phyloP scores from a whole-genome alignment of 495 filamentous ascomycete genomes.

The Penicillium crystallinum region DNA sequence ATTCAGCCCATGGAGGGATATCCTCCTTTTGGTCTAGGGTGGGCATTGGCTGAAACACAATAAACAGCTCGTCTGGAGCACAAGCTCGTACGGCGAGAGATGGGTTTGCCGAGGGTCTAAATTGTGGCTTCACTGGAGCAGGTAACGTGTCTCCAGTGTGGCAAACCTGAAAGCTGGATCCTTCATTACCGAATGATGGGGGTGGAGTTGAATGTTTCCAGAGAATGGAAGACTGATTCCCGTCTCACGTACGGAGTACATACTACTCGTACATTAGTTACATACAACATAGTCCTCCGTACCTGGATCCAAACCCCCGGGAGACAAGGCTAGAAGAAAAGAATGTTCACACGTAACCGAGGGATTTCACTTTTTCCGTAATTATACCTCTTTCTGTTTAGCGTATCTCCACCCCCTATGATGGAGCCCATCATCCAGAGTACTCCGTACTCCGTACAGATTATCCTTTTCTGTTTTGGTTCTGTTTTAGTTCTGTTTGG shows the following conservation, averaged over 20 bases:
- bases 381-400: conserved; percentile 6
- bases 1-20: not conserved
- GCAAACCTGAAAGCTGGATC: conserved; percentile 4
- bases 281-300: not conserved
- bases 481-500: no score
- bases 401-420: conserved; percentile 11
- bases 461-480: not conserved
- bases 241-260: not conserved
- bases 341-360: conserved; percentile 40
- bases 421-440: conserved; percentile 11
- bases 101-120: not conserved
- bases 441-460: no score
- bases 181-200: conserved; percentile 5
- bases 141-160: conserved; percentile 1
- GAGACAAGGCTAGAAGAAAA: conserved; percentile 38
- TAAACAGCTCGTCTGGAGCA: not conserved
- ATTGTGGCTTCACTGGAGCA: not conserved
- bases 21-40: not conserved
- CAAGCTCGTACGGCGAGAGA: not conserved
- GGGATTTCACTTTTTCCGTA: conserved; percentile 24
- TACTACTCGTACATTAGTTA: not conserved
- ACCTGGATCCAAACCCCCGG: conserved; percentile 15
- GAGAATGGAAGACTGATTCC: no score
- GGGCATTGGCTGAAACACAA: conserved; percentile 5
- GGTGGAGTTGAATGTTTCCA: conserved; percentile 5